Evolutionary conservation across 805 yeast genomes (phyloP), one percentile per base, ranked within the genome.

Genomic region (Spathaspora boniae): DNA sequence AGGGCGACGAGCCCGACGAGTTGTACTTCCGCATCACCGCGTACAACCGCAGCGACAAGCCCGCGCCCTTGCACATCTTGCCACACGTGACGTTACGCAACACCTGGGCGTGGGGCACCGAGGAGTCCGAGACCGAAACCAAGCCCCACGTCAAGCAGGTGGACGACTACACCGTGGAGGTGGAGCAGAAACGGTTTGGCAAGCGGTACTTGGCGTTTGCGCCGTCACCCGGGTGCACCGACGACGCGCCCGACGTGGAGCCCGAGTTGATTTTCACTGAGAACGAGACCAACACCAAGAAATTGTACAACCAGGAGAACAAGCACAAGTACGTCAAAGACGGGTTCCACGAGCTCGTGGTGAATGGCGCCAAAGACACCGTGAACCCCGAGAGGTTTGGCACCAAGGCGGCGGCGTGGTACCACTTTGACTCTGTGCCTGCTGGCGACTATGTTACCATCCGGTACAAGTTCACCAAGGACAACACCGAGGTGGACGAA

Each of bases 61-160:
- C 93, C 4, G 96, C 96, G n/a, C 94, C 95, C 2, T 65, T 88
- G 41, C 95, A 87, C 58, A 73, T 89, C 29, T 60, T 85, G 42
- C 97, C 97, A 7, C 96, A 88, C 46, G 62, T 86, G 20, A 78
- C 80, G 45, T 85, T 81, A 62, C 74, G 96, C 63, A 88, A 88
- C 62, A 85, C 93, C 11, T 88, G 97, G 97, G 66, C 82, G n/a
- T 88, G 96, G 96, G 86, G 89, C 30, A 63, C 70, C 9, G 69
- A 72, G 41, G 78, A 74, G 38, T 61, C 60, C 26, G 53, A 61
- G 29, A 50, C 53, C 27, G 37, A 40, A 11, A 58, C 54, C 37
- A 78, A 75, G 43, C 87, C 88, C 9, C 49, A 56, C 11, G 54
- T 78, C 44, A 60, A 58, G 16, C 58, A 65, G 32, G 57, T 61